Base-by-base conservation (phyloP, 1,139 yeast genomes). In the Waltiozyma sp. region DNA sequence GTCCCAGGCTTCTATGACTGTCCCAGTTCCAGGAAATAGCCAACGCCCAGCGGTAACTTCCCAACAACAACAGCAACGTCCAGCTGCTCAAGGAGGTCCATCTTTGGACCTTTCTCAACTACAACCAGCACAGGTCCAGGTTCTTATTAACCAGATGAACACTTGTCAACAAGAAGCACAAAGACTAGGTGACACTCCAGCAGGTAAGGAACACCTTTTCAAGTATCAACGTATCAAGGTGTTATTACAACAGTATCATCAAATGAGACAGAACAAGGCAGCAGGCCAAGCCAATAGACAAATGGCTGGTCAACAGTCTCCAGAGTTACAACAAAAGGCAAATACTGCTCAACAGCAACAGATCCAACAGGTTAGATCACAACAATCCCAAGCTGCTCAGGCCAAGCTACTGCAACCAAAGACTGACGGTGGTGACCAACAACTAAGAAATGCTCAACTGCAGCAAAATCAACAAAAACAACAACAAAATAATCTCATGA, bases 151-250 rank as follows among this genome's bases (percentile, higher is more conserved):
- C 45, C 75, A 73, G 50, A 77, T 81, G 52, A 78, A 75, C 48
- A 68, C 72, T 39, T 88, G 80, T 54, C 71, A 79, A 43, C 75
- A 74, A 34, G 73, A 75, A 49, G 93, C 88, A 1, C 74, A 74
- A 51, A 59, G 61, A 37, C 64, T 69, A 1, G 81, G 81, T 7
- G 80, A 77, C 41, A 73, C 84, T 8, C 80, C 75, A 0, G 79
- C 74, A 50, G 91, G 89, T n/a, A 76, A 75, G 57, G 78, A 73
- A 51, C 86, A 82, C 55, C 65, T 75, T 50, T 66, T 70, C 49
- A 79, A 77, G 47, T 93, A 91, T 2, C 83, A 83, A 45, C 74
- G 74, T 45, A 77, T 85, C 51, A 52, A 49, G 45, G 45, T 45
- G 28, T 47, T 55, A 13, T 37, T 55, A 44, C 37, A 53, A 41